Evolutionary conservation across 257 asterid species (phyloP).

Genomic region (Petrea volubilis): DNA sequence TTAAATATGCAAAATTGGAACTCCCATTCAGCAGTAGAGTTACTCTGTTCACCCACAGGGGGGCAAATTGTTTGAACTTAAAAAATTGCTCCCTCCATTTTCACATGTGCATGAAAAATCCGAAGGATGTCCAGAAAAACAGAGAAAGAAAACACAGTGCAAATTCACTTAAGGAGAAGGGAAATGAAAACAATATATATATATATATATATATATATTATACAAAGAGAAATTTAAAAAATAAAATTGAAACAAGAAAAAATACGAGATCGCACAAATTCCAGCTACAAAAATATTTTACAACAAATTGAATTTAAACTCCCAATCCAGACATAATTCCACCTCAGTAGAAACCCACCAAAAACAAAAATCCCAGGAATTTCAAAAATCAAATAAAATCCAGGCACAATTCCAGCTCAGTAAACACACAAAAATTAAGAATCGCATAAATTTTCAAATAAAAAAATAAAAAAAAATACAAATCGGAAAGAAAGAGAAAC

Average conservation of each 20-base stretch:
- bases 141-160: not conserved
- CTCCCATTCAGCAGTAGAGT: slow-evolving; percentile 1
- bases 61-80: not conserved
- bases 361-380: not conserved
- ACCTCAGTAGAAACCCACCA: not conserved
- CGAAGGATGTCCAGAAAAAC: not conserved
- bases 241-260: not conserved
- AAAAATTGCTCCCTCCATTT: not conserved
- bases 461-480: not conserved
- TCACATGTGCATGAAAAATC: not conserved
- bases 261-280: slow-evolving; percentile 17
- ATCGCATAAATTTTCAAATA: not conserved
- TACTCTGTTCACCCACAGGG: not conserved
- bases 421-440: not conserved
- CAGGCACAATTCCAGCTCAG: not conserved
- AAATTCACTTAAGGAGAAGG: not conserved
- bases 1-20: not conserved
- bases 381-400: not conserved
- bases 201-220: too few species aligned
- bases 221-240: not conserved
- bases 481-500: slow-evolving; percentile 12
- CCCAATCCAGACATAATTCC: slow-evolving; percentile 6
- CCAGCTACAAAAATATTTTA: not conserved
- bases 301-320: not conserved
- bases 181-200: not conserved